Evolutionary conservation across 1,284 basidiomycete species (phyloP), one percentile per base, ranked within the genome.

Genomic region (Heterobasidion occidentale): DNA sequence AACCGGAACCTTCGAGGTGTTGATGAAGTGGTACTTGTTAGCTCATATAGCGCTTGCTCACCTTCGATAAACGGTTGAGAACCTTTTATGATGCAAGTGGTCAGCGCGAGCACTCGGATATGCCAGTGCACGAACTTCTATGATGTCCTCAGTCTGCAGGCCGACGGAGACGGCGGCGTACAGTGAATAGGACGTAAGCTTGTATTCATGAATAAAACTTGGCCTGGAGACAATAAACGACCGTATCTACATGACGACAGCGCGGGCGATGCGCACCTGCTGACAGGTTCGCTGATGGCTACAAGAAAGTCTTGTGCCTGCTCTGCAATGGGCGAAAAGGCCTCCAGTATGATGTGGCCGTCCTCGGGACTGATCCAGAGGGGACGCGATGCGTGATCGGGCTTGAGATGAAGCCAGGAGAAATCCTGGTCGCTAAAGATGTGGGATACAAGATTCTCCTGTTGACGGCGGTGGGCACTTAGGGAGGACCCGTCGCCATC

Each of bases 161-260:
- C 97, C 97, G 58, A 99, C 97, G 14, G 95, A 98, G 60, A 99
- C 96, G 56, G 97, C 97, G 54, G 97, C 97, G 72, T 99, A 98
- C 34, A 99, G 79, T 27, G 95, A 98, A 71, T 98, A 97, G 50
- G 95, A 90, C 52, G 96, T 98, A 66, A 99, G 86, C 74, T 97
- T 94, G 81, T 98, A 99, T 78, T 99, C 97, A 74, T 99, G 97
- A 61, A 99, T 96, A 73, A 97, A 92, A 36, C 92, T 88, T 46
- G 97, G 97, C 76, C 94, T 94, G 68, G n/a, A 58, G 59, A 63
- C 56, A 54, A 61, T 66, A 60, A 68, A 63, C 64, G 65, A 52
- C 44, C 55, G 60, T 65, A 69, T 63, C 62, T 70, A 71, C 68
- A 64, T 56, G 17, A 45, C 57, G 50, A 56, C 50, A 44, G 36